phyloP scores from a whole-genome alignment of 2,329 filamentous ascomycete genomes.

The Sphaerulina populicola region DNA sequence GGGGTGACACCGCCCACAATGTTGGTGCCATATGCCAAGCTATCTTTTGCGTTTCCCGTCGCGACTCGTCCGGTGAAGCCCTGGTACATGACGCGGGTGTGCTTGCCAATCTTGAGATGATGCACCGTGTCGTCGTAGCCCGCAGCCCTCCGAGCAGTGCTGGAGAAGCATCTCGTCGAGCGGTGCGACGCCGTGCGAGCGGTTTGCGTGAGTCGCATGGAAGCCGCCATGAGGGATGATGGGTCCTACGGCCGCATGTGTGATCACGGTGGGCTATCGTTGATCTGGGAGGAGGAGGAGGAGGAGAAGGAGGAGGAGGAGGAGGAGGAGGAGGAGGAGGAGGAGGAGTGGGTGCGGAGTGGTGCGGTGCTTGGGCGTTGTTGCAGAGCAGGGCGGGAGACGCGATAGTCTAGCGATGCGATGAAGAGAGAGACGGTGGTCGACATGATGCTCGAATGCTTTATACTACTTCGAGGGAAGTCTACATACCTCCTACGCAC shows the following conservation, averaged over 20 bases:
- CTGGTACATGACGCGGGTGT: slow-evolving; percentile 62
- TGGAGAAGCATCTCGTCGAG: slow-evolving; percentile 25
- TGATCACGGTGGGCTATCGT: too few relatives aligned
- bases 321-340: background rate
- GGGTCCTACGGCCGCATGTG: background rate
- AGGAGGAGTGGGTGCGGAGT: too few relatives aligned
- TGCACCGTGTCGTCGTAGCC: slow-evolving; percentile 54
- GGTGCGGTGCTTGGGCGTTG: too few relatives aligned
- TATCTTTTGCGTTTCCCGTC: slow-evolving; percentile 68
- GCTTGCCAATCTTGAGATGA: slow-evolving; percentile 58
- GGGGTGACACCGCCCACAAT: slow-evolving; percentile 73
- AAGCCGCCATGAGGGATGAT: slow-evolving; percentile 22
- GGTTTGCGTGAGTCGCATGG: slow-evolving; percentile 17
- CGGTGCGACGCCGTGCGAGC: slow-evolving; percentile 9
- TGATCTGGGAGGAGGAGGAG: background rate
- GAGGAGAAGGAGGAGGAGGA: background rate
- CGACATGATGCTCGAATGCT: slow-evolving; percentile 10
- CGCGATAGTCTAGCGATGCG: background rate
- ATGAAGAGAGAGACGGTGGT: background rate
- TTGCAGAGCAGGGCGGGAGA: too few relatives aligned
- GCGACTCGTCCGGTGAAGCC: slow-evolving; percentile 62
- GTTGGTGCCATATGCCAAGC: slow-evolving; percentile 68
- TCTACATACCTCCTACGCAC: slow-evolving; percentile 3
- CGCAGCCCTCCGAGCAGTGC: slow-evolving; percentile 28
- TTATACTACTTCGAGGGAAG: slow-evolving; percentile 4